Base-by-base conservation (phyloP, 495 filamentous ascomycete genomes). In the Cercophora scortea region DNA sequence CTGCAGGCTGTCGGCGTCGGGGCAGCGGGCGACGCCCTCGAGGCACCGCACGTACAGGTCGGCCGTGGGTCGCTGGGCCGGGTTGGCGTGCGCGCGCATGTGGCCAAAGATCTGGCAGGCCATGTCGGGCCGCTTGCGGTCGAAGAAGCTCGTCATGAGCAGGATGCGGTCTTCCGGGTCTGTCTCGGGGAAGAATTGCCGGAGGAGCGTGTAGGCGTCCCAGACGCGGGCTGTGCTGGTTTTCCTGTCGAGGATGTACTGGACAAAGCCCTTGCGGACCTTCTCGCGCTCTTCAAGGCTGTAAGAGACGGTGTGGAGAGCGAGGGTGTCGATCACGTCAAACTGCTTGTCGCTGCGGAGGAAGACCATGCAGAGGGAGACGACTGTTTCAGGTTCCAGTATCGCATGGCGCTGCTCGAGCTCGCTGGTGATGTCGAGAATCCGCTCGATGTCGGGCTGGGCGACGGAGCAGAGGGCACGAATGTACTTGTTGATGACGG, bases 71-170 rank as follows among this genome's bases (percentile, higher is more conserved):
- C 84, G 76, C 12, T 78, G 73, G 0, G 66, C 62, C 16, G 67
- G 66, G 42, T 79, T 71, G 25, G 73, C 72, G 35, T 86, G 81
- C 25, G 82, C 74, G 11, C 87, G 84, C 89, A 96, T 95, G 66
- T 96, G 89, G 25, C 87, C 85, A 64, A 98, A 96, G 46, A 93
- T 79, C 53, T 89, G 72, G 35, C 78, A 82, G 1, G 88, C 93
- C 77, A 96, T 86, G 56, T 96, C 90, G 6, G 84, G 76, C 13
- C 88, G 80, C 33, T 75, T 69, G 33, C 89, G 84, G 6, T 75
- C 71, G 63, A 95, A 97, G 72, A 97, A 94, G 35, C 77, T 71
- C 15, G 81, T 74, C 90, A 98, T 96, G 42, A 96, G 73, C 15
- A 76, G 67, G 4, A 82, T 82, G 17, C 91, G 84, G 41, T 77